phyloP scores from a whole-genome alignment of 2,329 filamentous ascomycete genomes.

The Colletotrichum shisoi region DNA sequence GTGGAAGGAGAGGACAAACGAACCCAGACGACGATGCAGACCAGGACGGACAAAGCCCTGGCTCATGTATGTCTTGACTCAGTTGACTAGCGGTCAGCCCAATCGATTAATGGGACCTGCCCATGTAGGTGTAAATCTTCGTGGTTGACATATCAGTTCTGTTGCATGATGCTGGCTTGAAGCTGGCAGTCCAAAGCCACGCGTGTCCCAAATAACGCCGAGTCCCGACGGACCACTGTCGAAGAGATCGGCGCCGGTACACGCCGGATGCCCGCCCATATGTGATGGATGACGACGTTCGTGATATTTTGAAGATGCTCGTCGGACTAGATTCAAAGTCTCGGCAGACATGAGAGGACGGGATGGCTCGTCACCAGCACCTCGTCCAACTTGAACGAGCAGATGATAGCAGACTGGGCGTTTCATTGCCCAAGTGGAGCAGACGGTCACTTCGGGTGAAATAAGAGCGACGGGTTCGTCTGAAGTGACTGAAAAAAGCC shows the following conservation, averaged over 20 bases:
- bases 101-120: neutral
- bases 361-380: neutral
- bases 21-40: conserved; percentile 16
- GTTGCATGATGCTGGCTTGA: conserved; percentile 11
- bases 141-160: neutral
- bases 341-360: neutral
- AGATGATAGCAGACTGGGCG: neutral
- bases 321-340: neutral
- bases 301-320: too few species aligned
- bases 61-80: conserved; percentile 26
- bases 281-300: too few species aligned
- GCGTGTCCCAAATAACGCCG: conserved; percentile 2
- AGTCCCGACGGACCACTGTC: neutral
- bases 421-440: neutral
- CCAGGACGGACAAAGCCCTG: neutral
- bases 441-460: conserved; percentile 23
- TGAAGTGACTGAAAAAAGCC: conserved; percentile 16
- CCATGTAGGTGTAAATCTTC: too few species aligned
- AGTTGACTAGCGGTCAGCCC: conserved; percentile 33
- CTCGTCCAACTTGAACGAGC: neutral
- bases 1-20: neutral
- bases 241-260: too few species aligned
- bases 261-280: too few species aligned
- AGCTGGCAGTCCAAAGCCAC: conserved; percentile 9
- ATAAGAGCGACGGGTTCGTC: conserved; percentile 28